These are phyloP conservation scores for Krasilnikovozyma curviuscula DNA, from an alignment of 768 basidiomycete species.

Conservation along the genomic window DNA sequence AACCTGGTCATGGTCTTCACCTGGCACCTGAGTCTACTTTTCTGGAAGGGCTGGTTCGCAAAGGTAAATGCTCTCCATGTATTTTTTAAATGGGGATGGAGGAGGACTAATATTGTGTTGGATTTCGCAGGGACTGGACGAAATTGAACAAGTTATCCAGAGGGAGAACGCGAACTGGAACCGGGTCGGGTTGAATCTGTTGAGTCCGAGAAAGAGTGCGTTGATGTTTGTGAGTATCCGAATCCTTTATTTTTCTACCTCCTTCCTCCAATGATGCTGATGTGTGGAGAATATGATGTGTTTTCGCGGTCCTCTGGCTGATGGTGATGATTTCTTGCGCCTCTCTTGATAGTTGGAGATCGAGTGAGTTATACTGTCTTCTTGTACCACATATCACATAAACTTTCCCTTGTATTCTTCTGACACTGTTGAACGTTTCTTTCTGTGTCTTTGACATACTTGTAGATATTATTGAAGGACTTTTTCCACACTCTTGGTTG, in stretches of 20 bases:
- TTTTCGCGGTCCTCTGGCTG: too few relatives aligned
- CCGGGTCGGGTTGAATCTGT: conserved; percentile 63
- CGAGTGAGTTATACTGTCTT: too few relatives aligned
- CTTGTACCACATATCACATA: too few relatives aligned
- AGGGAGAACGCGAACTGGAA: conserved; percentile 60
- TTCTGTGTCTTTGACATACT: too few relatives aligned
- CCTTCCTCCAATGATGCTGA: background rate
- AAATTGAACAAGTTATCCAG: conserved; percentile 43
- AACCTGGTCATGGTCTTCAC: conserved; percentile 61
- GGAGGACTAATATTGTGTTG: background rate
- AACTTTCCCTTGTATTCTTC: too few relatives aligned
- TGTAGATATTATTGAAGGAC: too few relatives aligned
- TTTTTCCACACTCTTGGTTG: too few relatives aligned
- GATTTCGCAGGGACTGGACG: conserved; percentile 48
- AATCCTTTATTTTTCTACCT: background rate
- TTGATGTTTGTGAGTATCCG: conserved; percentile 88
- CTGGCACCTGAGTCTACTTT: conserved; percentile 55
- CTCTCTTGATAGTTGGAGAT: too few relatives aligned
- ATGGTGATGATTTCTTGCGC: too few relatives aligned
- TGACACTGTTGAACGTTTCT: too few relatives aligned
- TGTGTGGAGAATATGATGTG: too few relatives aligned
- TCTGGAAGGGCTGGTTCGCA: conserved; percentile 58
- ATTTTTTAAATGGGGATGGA: background rate
- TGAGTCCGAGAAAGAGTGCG: conserved; percentile 66
- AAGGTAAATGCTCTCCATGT: conserved; percentile 34